Conservation (phyloP, 2,329 filamentous ascomycete genomes). For the Fusarium temperatum region DNA sequence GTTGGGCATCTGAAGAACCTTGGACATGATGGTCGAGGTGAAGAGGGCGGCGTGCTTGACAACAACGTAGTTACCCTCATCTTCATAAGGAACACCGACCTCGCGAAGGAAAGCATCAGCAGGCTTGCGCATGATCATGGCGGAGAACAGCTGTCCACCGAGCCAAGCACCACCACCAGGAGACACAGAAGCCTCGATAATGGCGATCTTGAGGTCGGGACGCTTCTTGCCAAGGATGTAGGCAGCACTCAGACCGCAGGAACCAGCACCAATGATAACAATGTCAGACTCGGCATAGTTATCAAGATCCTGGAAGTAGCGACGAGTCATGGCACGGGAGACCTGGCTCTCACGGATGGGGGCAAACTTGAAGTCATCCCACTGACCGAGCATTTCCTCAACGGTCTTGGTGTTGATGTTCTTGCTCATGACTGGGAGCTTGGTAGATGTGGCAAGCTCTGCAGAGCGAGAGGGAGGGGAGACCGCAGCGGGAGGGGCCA, state of each 20-base stretch:
- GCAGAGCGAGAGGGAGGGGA: conserved; percentile 63
- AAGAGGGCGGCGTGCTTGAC: conserved; percentile 95
- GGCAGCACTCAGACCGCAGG: conserved; percentile 84
- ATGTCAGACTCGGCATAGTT: conserved; percentile 91
- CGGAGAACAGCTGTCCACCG: conserved; percentile 91
- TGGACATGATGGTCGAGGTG: conserved; percentile 85
- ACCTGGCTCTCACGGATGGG: conserved; percentile 93
- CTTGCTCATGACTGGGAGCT: conserved; percentile 34
- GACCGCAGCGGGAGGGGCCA: conserved; percentile 79
- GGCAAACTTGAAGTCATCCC: conserved; percentile 83
- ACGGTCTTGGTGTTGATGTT: conserved; percentile 46
- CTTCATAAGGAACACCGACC: conserved; percentile 84
- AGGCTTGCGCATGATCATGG: conserved; percentile 95
- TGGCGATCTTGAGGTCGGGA: conserved; percentile 90
- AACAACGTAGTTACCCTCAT: conserved; percentile 88
- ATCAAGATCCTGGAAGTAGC: conserved; percentile 92
- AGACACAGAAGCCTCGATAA: conserved; percentile 87
- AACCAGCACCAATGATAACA: conserved; percentile 91
- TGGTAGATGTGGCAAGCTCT: conserved; percentile 49
- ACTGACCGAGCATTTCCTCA: conserved; percentile 71
- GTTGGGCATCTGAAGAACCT: conserved; percentile 86
- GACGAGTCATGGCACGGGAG: conserved; percentile 90
- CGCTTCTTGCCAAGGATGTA: conserved; percentile 85
- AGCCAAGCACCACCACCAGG: conserved; percentile 93
- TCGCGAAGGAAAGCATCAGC: conserved; percentile 86